Percentiles rank a stretch among this genome's conserved stretches.
phyloP scores from a whole-genome alignment of 2,329 filamentous ascomycete genomes.

The Colletotrichum aenigma region DNA sequence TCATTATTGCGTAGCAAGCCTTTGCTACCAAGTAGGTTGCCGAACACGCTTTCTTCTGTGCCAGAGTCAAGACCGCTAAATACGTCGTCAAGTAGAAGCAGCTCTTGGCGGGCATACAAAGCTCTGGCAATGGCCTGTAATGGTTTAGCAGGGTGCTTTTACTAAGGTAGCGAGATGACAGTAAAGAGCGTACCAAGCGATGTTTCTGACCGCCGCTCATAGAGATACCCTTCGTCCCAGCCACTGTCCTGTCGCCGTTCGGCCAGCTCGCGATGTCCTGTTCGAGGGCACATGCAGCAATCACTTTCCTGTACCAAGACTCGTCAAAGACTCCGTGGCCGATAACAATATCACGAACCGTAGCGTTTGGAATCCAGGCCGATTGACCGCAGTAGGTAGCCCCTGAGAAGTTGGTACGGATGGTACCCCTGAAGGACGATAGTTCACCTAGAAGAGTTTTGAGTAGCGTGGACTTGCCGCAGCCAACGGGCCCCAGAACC shows the following conservation, averaged over 20 bases:
- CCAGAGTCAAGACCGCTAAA: conserved; percentile 34
- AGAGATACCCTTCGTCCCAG: conserved; percentile 39
- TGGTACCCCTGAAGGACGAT: conserved; percentile 15
- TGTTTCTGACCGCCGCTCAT: conserved; percentile 43
- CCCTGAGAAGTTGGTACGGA: conserved; percentile 20
- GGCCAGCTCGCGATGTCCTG: conserved; percentile 32
- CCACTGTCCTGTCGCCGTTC: conserved; percentile 32
- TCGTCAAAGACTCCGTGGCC: conserved; percentile 29
- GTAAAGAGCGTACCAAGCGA: conserved; percentile 23
- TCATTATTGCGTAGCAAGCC: conserved; percentile 25
- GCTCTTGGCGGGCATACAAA: conserved; percentile 27
- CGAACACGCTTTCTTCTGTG: conserved; percentile 27
- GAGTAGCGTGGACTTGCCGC: conserved; percentile 38
- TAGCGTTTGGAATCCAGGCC: conserved; percentile 31
- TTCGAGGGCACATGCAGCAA: conserved; percentile 36
- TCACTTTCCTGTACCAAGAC: conserved; percentile 32
- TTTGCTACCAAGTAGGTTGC: conserved; percentile 25
- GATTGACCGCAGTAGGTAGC: conserved; percentile 30
- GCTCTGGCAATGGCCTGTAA: conserved; percentile 30
- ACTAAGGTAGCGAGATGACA: fast-evolving
- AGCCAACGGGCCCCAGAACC: conserved; percentile 37
- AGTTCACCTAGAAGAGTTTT: conserved; percentile 33
- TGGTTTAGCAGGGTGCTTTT: not conserved
- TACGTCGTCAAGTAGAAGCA: conserved; percentile 33
- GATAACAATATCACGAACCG: conserved; percentile 35